Evolutionary conservation across 768 basidiomycete species (phyloP), one percentile per base, ranked within the genome.

Genomic region (Leucocoprinus birnbaumii): DNA sequence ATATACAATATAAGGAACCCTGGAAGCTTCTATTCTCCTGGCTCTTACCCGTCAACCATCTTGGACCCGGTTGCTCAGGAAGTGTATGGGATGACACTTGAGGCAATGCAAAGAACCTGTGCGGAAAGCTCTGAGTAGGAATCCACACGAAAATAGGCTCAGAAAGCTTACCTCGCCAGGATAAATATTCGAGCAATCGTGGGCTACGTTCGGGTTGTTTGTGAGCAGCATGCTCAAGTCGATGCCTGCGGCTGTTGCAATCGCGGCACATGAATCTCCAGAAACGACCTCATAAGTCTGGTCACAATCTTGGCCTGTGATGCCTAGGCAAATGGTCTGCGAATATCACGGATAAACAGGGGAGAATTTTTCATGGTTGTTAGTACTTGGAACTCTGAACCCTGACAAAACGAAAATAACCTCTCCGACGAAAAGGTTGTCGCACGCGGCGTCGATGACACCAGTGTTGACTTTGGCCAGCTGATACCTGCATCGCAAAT

Each of bases 351-450:
- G 31, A 31, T 31, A 31, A 11, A 31, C 5, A 5, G 11, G 31
- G 11, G 31, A 31, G 31, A 11, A 16, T 11, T 3, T 8, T 38
- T 10, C 22, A 16, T 22, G 47, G 47, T 31, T 24, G 48, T 50
- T 21, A 50, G 35, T 13, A 44, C 5, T 2, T 24, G 42, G 5
- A 13, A 24, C n/a, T n/a, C n/a, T n/a, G n/a, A n/a, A n/a, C n/a
- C n/a, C n/a, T n/a, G n/a, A n/a, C n/a, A n/a, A n/a, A n/a, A n/a
- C n/a, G n/a, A n/a, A n/a, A n/a, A 67, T 51, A 49, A 78, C 81
- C 71, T 83, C 72, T 52, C 77, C 82, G 9, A 71, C 58, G n/a
- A 64, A 63, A 42, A 89, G 74, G 69, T 89, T 84, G 47, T 71
- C 68, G 66, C 89, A 89, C 19, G 60, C 65, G 0, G 77, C 55